A percentile compares a stretch with the other conserved stretches of the same genome.
These are phyloP conservation scores for Porodaedalea pini DNA, from an alignment of 1,284 basidiomycete species.

Conservation along the genomic window DNA sequence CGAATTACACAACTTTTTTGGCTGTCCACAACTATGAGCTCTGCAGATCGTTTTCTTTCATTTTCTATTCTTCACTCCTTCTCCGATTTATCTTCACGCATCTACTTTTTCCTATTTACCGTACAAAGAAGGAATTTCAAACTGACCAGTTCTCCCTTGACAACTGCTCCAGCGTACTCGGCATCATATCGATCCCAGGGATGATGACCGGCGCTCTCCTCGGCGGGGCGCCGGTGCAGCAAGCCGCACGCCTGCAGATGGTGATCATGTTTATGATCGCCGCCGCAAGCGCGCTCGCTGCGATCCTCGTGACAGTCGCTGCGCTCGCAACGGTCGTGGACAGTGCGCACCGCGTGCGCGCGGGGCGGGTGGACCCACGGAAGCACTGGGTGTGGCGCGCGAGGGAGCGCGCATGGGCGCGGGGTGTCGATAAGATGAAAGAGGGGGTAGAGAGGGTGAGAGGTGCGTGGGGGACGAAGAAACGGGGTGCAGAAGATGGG, in stretches of 20 bases:
- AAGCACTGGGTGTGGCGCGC: constrained; percentile 48
- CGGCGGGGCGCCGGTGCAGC: constrained; percentile 77
- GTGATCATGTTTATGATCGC: constrained; percentile 91
- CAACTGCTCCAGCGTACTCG: constrained; percentile 61
- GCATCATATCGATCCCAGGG: constrained; percentile 72
- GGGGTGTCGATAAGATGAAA: constrained; percentile 14
- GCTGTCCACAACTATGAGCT: no score
- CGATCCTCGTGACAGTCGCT: constrained; percentile 59
- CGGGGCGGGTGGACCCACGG: constrained; percentile 57
- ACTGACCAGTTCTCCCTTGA: not conserved
- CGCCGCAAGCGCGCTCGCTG: constrained; percentile 65
- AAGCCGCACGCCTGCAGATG: constrained; percentile 83
- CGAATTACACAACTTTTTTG: no score
- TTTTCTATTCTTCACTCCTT: not conserved
- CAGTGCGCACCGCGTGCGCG: constrained; percentile 62
- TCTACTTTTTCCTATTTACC: not conserved
- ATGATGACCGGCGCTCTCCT: constrained; percentile 92
- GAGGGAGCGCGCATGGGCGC: constrained; percentile 26
- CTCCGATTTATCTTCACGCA: not conserved
- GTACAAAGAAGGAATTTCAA: not conserved
- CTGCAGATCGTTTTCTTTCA: constrained; percentile 1
- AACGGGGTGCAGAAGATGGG: not conserved
- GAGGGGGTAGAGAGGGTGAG: not conserved
- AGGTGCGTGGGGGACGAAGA: not conserved
- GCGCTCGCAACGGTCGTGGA: constrained; percentile 66